These are phyloP conservation scores for Phytophthora rubi DNA, from an alignment of 352 stramenopile genomes.

Conservation along the genomic window DNA sequence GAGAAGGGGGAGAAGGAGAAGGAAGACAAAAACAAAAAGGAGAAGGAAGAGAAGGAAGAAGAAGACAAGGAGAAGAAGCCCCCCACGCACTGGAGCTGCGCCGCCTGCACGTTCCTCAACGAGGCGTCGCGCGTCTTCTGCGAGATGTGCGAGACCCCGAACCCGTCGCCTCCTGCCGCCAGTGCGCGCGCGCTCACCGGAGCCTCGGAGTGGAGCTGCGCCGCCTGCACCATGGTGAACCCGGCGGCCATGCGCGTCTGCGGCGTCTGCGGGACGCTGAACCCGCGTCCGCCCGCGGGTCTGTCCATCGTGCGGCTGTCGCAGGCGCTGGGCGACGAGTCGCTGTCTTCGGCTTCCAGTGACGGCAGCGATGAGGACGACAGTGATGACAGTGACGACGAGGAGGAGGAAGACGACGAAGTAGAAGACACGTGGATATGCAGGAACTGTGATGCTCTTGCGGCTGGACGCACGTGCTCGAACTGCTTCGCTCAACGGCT, in stretches of 20 bases:
- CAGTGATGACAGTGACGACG: constrained; percentile 34
- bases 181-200: constrained; percentile 12
- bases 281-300: constrained; percentile 49
- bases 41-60: neutral
- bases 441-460: constrained; percentile 35
- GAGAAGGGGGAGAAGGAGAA: no score
- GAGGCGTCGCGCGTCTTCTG: constrained; percentile 63
- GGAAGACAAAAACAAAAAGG: no score
- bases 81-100: constrained; percentile 60
- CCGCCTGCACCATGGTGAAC: constrained; percentile 79
- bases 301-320: constrained; percentile 50
- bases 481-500: constrained; percentile 45
- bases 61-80: constrained; percentile 19
- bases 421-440: constrained; percentile 37
- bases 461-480: constrained; percentile 37
- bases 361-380: constrained; percentile 39
- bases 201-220: constrained; percentile 60
- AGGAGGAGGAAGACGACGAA: constrained; percentile 30
- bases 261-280: constrained; percentile 67
- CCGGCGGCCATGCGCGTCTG: constrained; percentile 53
- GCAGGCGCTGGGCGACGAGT: constrained; percentile 30
- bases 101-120: constrained; percentile 78
- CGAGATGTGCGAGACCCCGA: constrained; percentile 78
- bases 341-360: constrained; percentile 31
- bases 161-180: constrained; percentile 42